These are phyloP conservation scores for Leishmania guyanensis DNA, from an alignment of 208 protist genomes.

Conservation along the genomic window DNA sequence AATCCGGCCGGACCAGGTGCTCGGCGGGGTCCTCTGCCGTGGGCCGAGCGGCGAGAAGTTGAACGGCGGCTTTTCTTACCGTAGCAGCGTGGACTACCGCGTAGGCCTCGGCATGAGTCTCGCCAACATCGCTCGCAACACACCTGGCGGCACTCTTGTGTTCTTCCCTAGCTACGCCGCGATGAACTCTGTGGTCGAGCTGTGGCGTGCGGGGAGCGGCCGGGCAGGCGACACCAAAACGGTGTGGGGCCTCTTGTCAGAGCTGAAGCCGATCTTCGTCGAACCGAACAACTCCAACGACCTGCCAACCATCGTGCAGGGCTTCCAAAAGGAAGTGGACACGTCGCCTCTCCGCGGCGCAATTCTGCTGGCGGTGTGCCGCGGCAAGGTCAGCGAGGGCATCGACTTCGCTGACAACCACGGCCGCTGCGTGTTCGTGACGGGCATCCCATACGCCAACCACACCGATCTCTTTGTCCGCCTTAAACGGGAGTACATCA, in stretches of 20 bases:
- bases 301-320: slow-evolving; percentile 51
- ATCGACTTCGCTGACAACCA: slow-evolving; percentile 97
- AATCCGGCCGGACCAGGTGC: slow-evolving; percentile 79
- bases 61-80: slow-evolving; percentile 85
- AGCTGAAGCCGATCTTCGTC: slow-evolving; percentile 88
- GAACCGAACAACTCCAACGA: slow-evolving; percentile 69
- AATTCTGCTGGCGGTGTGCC: slow-evolving; percentile 95
- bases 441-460: slow-evolving; percentile 94
- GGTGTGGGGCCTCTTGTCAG: slow-evolving; percentile 79
- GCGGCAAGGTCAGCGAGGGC: slow-evolving; percentile 98
- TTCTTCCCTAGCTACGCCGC: slow-evolving; percentile 97
- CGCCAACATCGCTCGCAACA: slow-evolving; percentile 86
- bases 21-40: slow-evolving; percentile 60
- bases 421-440: slow-evolving; percentile 95
- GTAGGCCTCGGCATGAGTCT: slow-evolving; percentile 80
- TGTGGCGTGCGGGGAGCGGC: slow-evolving; percentile 70
- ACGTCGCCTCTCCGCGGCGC: slow-evolving; percentile 64
- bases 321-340: slow-evolving; percentile 80
- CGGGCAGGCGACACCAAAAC: slow-evolving; percentile 46
- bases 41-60: slow-evolving; percentile 77
- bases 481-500: slow-evolving; percentile 83
- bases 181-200: slow-evolving; percentile 66
- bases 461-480: slow-evolving; percentile 89
- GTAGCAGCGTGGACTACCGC: slow-evolving; percentile 79
- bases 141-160: slow-evolving; percentile 96